These are phyloP conservation scores for Cystobasidium ongulense DNA, from an alignment of 768 basidiomycete species.

Conservation along the genomic window DNA sequence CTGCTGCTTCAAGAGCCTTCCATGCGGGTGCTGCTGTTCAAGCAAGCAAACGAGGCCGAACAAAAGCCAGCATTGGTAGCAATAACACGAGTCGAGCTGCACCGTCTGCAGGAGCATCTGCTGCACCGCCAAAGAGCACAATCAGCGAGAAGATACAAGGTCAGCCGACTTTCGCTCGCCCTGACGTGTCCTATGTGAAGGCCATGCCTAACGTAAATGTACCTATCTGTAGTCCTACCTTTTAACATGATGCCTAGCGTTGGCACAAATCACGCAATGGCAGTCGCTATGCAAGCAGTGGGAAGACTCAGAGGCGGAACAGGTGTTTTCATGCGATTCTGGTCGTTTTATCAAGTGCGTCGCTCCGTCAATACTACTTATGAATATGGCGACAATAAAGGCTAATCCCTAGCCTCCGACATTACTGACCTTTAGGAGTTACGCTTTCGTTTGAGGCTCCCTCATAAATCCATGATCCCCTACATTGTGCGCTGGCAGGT, in stretches of 20 bases:
- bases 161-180: background rate
- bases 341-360: background rate
- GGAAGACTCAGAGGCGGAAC: no score
- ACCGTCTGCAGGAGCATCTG: background rate
- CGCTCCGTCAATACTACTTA: no score
- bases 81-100: background rate
- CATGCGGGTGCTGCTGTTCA: background rate
- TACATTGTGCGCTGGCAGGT: background rate
- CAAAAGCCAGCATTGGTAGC: background rate
- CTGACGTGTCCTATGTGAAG: no score
- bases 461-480: background rate
- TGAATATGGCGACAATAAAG: no score
- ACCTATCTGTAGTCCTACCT: background rate
- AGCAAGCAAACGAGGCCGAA: background rate
- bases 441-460: background rate
- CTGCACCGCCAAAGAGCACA: background rate
- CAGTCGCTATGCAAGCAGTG: background rate
- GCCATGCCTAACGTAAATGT: no score
- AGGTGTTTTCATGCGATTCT: background rate
- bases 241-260: background rate
- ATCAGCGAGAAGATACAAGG: background rate
- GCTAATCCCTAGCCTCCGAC: no score
- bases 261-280: background rate
- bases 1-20: background rate
- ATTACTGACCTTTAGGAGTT: background rate